Percentiles rank a stretch among this genome's conserved stretches.
These are phyloP conservation scores for Epichloe bromicola DNA, from an alignment of 2,329 filamentous ascomycete genomes.

Conservation along the genomic window DNA sequence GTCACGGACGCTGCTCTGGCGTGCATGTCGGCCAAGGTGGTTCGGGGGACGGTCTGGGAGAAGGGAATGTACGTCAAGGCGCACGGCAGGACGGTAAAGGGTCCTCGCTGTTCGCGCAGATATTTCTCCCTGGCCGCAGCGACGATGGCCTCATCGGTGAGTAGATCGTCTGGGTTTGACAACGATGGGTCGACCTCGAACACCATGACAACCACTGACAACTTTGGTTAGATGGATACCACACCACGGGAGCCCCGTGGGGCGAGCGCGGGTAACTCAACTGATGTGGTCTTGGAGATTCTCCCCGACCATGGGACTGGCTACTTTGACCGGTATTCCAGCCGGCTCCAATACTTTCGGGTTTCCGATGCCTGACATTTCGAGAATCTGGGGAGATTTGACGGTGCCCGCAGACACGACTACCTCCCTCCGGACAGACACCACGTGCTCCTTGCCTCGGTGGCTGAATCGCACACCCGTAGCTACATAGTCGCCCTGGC, in stretches of 20 bases:
- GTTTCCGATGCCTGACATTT: constrained; percentile 47
- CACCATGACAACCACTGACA: constrained; percentile 25
- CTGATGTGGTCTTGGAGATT: constrained; percentile 35
- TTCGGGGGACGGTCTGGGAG: constrained; percentile 17
- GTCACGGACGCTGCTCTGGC: constrained; percentile 11
- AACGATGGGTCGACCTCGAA: constrained; percentile 32
- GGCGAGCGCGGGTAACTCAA: neutral
- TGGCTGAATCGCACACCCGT: constrained; percentile 22
- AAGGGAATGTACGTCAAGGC: constrained; percentile 31
- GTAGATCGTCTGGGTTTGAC: constrained; percentile 27
- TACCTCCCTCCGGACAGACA: constrained; percentile 35
- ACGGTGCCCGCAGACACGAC: constrained; percentile 46
- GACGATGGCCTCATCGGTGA: constrained; percentile 14
- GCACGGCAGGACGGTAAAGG: constrained; percentile 25
- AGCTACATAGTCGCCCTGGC: constrained; percentile 10
- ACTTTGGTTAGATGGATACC: neutral
- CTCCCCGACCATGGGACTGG: constrained; percentile 32
- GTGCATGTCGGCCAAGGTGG: constrained; percentile 12
- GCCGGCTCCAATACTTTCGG: constrained; percentile 22
- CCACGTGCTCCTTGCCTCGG: constrained; percentile 22
- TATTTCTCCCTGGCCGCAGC: constrained; percentile 23
- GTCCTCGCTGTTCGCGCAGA: constrained; percentile 17
- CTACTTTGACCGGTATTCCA: constrained; percentile 24
- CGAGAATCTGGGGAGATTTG: constrained; percentile 44
- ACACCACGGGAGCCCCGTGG: no score